Conservation (phyloP, 768 basidiomycete species). For the Coprinopsis marcescibilis region DNA sequence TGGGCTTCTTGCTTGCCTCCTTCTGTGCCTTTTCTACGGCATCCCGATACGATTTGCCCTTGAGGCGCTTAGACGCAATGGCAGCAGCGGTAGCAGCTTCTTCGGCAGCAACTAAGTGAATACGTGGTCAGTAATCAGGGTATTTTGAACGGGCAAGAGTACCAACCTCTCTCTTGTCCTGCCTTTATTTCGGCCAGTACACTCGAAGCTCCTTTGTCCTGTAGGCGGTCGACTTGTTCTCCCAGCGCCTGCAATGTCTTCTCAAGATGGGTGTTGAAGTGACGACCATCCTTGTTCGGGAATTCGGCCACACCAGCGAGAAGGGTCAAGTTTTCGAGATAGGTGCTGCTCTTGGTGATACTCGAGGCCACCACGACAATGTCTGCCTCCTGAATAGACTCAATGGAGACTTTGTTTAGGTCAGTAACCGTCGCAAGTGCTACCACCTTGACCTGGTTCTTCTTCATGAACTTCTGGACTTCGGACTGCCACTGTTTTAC, state of each 20-base stretch:
- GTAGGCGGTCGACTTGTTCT: conserved; percentile 63
- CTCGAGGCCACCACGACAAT: conserved; percentile 83
- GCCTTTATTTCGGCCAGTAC: conserved; percentile 63
- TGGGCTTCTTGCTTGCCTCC: conserved; percentile 1
- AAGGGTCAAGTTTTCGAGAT: conserved; percentile 68
- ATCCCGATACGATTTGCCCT: conserved; percentile 68
- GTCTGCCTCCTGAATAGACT: conserved; percentile 75
- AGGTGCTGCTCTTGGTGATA: conserved; percentile 75
- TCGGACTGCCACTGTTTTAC: conserved; percentile 89
- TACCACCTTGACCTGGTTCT: conserved; percentile 50
- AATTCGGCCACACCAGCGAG: conserved; percentile 65
- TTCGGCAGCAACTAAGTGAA: conserved; percentile 34
- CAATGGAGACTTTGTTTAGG: conserved; percentile 66
- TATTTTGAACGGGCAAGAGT: not conserved
- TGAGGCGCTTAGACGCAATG: conserved; percentile 59
- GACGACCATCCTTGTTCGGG: conserved; percentile 76
- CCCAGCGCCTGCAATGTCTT: conserved; percentile 51
- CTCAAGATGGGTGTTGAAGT: conserved; percentile 82
- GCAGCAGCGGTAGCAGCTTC: conserved; percentile 43
- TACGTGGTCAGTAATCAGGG: conserved; percentile 6
- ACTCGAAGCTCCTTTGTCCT: conserved; percentile 53
- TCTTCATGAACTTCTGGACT: conserved; percentile 71
- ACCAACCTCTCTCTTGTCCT: conserved; percentile 54
- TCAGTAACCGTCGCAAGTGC: conserved; percentile 64
- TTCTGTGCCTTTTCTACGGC: conserved; percentile 39